A percentile compares a stretch with the other conserved stretches of the same genome.
These are phyloP conservation scores for Neonectria punicea DNA, from an alignment of 2,329 filamentous ascomycete genomes.

Conservation along the genomic window DNA sequence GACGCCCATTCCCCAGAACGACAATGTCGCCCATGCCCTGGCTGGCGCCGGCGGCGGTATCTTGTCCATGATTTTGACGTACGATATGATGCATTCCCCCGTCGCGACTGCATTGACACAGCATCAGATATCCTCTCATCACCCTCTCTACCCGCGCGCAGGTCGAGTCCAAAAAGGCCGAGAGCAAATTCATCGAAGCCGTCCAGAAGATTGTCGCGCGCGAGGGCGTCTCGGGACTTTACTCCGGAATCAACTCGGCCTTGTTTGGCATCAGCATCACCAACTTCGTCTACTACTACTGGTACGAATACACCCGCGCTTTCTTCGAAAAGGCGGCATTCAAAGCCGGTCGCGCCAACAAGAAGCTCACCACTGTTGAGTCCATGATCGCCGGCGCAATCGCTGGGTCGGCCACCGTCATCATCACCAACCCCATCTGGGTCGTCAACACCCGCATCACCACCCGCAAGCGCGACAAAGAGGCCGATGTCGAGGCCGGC, in stretches of 20 bases:
- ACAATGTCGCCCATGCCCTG: constrained; percentile 96
- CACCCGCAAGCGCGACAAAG: constrained; percentile 74
- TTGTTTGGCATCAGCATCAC: constrained; percentile 98
- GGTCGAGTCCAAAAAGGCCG: constrained; percentile 93
- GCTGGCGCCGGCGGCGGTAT: constrained; percentile 94
- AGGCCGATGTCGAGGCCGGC: constrained; percentile 56
- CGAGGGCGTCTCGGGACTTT: constrained; percentile 89
- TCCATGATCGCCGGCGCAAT: constrained; percentile 95
- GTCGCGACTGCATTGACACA: constrained; percentile 19
- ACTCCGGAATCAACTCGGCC: constrained; percentile 91
- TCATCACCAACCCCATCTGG: constrained; percentile 99
- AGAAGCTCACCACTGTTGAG: constrained; percentile 90
- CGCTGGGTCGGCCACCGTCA: constrained; percentile 91
- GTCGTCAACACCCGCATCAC: constrained; percentile 99
- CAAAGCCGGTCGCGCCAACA: constrained; percentile 76
- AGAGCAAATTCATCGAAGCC: constrained; percentile 85
- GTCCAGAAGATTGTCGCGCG: constrained; percentile 88
- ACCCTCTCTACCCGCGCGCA: constrained; percentile 97
- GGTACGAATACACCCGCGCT: constrained; percentile 96
- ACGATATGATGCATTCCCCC: constrained; percentile 45
- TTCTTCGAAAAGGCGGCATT: constrained; percentile 84
- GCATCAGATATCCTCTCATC: constrained; percentile 86
- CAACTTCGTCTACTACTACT: constrained; percentile 99
- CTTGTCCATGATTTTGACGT: constrained; percentile 95
- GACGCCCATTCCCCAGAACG: constrained; percentile 81